Percentiles rank a stretch among this genome's conserved stretches.
phyloP scores from a whole-genome alignment of 2,329 filamentous ascomycete species.

The Ceratocystiopsis brevicomis region DNA sequence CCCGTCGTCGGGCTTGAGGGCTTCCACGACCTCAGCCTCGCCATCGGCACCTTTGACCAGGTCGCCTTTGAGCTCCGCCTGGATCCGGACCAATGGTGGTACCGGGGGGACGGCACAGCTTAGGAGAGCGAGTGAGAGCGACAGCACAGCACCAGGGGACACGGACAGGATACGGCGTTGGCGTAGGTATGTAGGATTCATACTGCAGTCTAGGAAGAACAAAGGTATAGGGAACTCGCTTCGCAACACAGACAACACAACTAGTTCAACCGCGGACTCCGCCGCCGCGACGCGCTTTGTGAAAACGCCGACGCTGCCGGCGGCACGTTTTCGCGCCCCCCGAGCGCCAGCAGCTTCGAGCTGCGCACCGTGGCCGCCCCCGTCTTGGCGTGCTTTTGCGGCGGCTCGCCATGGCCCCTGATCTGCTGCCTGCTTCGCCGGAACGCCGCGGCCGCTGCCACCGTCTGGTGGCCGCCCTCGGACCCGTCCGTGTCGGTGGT shows the following conservation, averaged over 20 bases:
- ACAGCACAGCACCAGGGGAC: too few relatives aligned
- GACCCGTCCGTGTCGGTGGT: background rate
- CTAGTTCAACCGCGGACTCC: conserved; percentile 30
- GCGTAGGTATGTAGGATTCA: too few relatives aligned
- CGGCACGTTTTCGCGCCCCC: conserved; percentile 34
- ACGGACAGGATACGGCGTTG: too few relatives aligned
- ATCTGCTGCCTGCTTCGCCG: conserved; percentile 24
- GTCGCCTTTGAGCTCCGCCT: conserved; percentile 51
- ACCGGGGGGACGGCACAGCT: conserved; percentile 8
- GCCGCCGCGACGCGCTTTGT: conserved; percentile 29
- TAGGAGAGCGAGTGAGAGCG: too few relatives aligned
- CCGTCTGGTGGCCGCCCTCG: conserved; percentile 19
- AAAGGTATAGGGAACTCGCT: background rate
- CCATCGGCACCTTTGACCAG: conserved; percentile 51
- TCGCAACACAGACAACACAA: background rate
- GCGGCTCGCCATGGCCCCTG: conserved; percentile 13
- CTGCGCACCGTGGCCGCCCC: background rate
- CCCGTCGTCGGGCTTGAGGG: conserved; percentile 51
- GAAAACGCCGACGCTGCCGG: conserved; percentile 20
- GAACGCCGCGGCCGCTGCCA: conserved; percentile 23
- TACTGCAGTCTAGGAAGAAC: too few relatives aligned
- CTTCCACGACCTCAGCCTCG: conserved; percentile 49
- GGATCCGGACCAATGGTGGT: conserved; percentile 39
- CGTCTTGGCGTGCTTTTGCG: conserved; percentile 16
- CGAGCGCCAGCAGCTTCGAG: conserved; percentile 13